Conservation (phyloP, 768 basidiomycete species). For the Amanita brunnescens region DNA sequence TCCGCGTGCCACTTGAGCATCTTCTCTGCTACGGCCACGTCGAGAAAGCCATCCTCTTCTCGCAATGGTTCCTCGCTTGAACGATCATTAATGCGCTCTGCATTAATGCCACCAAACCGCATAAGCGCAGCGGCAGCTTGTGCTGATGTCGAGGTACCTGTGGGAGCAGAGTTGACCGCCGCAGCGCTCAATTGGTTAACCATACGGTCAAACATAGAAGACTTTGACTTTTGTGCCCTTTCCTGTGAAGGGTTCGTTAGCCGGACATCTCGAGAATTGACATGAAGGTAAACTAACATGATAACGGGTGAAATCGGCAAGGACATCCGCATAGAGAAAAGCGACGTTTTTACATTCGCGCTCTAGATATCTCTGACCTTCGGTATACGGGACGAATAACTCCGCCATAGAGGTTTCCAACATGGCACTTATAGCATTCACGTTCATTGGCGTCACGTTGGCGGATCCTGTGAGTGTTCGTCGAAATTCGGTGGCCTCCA, state of each 20-base stretch:
- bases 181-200: constrained; percentile 82
- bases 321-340: constrained; percentile 65
- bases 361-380: constrained; percentile 87
- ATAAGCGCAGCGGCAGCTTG: constrained; percentile 85
- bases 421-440: constrained; percentile 68
- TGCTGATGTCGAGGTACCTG: constrained; percentile 60
- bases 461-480: constrained; percentile 41
- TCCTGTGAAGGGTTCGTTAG: constrained; percentile 26
- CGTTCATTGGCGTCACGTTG: constrained; percentile 35
- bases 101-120: constrained; percentile 78
- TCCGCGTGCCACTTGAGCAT: constrained; percentile 99
- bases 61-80: constrained; percentile 58
- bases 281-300: constrained; percentile 52
- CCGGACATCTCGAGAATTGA: background rate
- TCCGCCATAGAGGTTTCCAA: constrained; percentile 96
- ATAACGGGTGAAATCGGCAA: constrained; percentile 74
- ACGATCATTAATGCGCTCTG: constrained; percentile 41
- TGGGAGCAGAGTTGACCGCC: constrained; percentile 49
- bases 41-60: constrained; percentile 79
- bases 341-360: constrained; percentile 80
- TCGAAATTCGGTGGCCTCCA: constrained; percentile 55
- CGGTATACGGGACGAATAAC: constrained; percentile 88
- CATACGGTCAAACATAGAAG: constrained; percentile 82
- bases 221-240: constrained; percentile 60
- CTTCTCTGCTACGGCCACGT: constrained; percentile 69